phyloP scores from a whole-genome alignment of 768 basidiomycete genomes.

The Austroboletus festivus region DNA sequence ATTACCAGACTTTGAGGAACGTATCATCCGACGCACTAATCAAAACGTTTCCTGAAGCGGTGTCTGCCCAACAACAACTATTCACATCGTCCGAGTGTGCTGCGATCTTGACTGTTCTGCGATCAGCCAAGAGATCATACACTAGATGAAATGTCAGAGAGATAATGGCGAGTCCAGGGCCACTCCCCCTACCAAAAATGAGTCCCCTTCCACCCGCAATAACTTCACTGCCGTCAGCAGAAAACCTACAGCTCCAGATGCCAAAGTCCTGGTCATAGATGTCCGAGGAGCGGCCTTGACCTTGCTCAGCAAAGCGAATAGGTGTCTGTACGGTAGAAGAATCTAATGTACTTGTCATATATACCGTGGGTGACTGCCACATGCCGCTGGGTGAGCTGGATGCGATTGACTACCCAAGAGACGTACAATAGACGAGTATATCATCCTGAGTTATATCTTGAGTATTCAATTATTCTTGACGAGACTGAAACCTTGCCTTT shows the following conservation, averaged over 20 bases:
- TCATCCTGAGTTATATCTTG: slow-evolving; percentile 54
- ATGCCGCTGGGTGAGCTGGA: slow-evolving; percentile 2
- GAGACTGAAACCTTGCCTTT: slow-evolving; percentile 48
- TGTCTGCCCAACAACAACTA: slow-evolving; percentile 94
- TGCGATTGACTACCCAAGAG: background rate
- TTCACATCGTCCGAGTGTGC: slow-evolving; percentile 93
- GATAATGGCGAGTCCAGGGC: background rate
- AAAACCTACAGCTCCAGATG: slow-evolving; percentile 95
- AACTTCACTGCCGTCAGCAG: slow-evolving; percentile 93
- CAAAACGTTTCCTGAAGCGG: slow-evolving; percentile 87
- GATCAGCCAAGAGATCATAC: slow-evolving; percentile 83
- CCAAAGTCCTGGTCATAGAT: slow-evolving; percentile 49
- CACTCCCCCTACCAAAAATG: slow-evolving; percentile 56
- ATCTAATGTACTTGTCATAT: slow-evolving; percentile 72
- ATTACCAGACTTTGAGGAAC: slow-evolving; percentile 92
- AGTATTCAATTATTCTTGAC: slow-evolving; percentile 48
- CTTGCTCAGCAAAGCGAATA: slow-evolving; percentile 53
- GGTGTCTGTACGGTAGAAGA: slow-evolving; percentile 58
- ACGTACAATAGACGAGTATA: slow-evolving; percentile 83
- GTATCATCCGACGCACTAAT: slow-evolving; percentile 95
- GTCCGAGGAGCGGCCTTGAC: slow-evolving; percentile 30
- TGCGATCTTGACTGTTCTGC: slow-evolving; percentile 77
- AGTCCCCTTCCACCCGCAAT: slow-evolving; percentile 88
- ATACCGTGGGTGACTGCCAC: slow-evolving; percentile 63
- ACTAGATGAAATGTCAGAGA: slow-evolving; percentile 45